A percentile compares a stretch with the other conserved stretches of the same genome.
These are phyloP conservation scores for Avena atlantica DNA, from an alignment of 176 grass and related monocot species.

Conservation along the genomic window DNA sequence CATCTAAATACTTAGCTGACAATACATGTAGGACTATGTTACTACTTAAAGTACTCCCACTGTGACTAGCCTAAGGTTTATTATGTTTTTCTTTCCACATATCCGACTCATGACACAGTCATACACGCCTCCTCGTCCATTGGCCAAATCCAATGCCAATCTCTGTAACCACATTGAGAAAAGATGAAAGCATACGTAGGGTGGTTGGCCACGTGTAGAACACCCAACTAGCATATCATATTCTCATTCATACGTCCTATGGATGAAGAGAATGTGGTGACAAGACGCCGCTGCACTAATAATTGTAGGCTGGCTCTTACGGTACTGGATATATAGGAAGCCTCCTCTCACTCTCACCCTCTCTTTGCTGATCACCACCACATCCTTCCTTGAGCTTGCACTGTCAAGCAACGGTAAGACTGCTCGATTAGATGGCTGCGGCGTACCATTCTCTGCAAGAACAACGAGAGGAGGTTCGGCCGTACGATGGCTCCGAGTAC, in stretches of 20 bases:
- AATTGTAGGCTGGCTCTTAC: slow-evolving; percentile 28
- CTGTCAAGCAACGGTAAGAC: neutral
- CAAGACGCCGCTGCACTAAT: slow-evolving; percentile 48
- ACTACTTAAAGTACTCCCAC: too few species aligned
- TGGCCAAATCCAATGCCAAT: slow-evolving; percentile 25
- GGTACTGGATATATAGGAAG: too few species aligned
- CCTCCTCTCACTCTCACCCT: too few species aligned
- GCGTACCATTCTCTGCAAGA: neutral
- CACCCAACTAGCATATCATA: neutral
- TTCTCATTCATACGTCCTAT: slow-evolving; percentile 38
- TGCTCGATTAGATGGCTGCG: slow-evolving; percentile 6
- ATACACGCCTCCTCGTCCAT: slow-evolving; percentile 41
- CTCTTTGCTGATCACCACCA: neutral
- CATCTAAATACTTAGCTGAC: too few species aligned
- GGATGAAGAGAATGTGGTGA: slow-evolving; percentile 26
- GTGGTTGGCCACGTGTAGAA: slow-evolving; percentile 48
- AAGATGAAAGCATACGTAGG: slow-evolving; percentile 22
- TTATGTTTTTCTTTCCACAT: slow-evolving; percentile 8
- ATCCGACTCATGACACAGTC: slow-evolving; percentile 52
- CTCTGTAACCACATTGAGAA: slow-evolving; percentile 39
- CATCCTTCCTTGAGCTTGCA: neutral
- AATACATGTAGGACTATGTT: too few species aligned
- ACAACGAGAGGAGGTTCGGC: neutral
- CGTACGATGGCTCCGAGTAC: neutral
- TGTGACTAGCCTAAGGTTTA: neutral